Conservation (phyloP, 495 filamentous ascomycete species). For the Tricharina praecox region DNA sequence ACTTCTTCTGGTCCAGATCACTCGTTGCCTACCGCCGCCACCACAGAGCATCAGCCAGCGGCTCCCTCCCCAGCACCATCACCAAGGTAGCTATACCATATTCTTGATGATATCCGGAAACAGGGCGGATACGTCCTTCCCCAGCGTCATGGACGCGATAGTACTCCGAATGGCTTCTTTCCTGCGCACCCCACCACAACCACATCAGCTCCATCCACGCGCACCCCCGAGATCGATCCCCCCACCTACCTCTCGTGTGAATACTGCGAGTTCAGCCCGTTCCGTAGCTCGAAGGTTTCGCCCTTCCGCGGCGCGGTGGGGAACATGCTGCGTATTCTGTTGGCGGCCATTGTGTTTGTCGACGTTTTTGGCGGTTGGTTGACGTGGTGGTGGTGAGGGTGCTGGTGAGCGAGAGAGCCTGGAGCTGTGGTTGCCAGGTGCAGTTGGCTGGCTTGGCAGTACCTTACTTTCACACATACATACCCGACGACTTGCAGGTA, state of each 20-base stretch:
- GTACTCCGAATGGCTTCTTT: slow-evolving; percentile 99
- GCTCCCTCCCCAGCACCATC: not conserved
- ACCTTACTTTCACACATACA: too few species aligned
- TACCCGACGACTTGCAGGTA: too few species aligned
- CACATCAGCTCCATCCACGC: not conserved
- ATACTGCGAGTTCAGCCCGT: slow-evolving; percentile 96
- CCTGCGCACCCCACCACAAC: slow-evolving; percentile 29
- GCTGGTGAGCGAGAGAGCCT: not conserved
- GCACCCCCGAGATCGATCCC: slow-evolving; percentile 9
- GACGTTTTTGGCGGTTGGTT: too few species aligned
- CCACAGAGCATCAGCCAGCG: not conserved
- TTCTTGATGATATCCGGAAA: slow-evolving; percentile 99
- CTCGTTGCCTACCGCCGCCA: slow-evolving; percentile 42
- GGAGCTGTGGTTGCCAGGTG: not conserved
- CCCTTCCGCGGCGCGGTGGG: slow-evolving; percentile 74
- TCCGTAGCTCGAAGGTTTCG: slow-evolving; percentile 94
- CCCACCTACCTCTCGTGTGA: slow-evolving; percentile 90
- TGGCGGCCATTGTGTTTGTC: slow-evolving; percentile 62
- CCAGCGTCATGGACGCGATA: slow-evolving; percentile 98
- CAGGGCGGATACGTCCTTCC: slow-evolving; percentile 92
- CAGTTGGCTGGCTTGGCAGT: too few species aligned
- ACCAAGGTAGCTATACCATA: slow-evolving; percentile 34
- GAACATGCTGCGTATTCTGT: slow-evolving; percentile 87
- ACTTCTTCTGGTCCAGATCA: slow-evolving; percentile 97
- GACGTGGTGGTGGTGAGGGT: not conserved